Conservation (phyloP, 441 rosid genomes). For the Theobroma grandiflorum region DNA sequence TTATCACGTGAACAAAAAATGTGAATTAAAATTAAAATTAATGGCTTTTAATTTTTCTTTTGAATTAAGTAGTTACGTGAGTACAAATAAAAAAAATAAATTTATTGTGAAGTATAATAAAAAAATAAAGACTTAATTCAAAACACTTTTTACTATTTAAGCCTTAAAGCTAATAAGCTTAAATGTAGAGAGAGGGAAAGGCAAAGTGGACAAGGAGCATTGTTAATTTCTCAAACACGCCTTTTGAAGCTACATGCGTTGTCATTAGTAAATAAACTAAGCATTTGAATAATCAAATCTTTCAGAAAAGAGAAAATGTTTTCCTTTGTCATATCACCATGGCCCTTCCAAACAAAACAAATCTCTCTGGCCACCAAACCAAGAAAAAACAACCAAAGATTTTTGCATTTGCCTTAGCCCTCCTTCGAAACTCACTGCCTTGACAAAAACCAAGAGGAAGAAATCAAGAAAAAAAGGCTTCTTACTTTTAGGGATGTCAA, state of each 20-base stretch:
- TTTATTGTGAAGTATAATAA: too few species aligned
- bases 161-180: not conserved
- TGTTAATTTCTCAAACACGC: not conserved
- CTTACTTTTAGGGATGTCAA: too few species aligned
- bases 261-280: not conserved
- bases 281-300: not conserved
- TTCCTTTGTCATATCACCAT: slow-evolving; percentile 23
- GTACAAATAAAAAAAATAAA: too few species aligned
- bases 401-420: not conserved
- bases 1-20: too few species aligned
- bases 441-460: not conserved
- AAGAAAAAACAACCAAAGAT: not conserved
- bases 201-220: not conserved
- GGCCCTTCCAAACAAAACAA: slow-evolving; percentile 6
- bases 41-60: too few species aligned
- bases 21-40: too few species aligned
- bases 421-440: not conserved
- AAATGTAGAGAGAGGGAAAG: not conserved
- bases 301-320: not conserved
- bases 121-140: too few species aligned
- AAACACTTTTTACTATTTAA: too few species aligned
- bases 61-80: too few species aligned
- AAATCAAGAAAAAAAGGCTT: not conserved
- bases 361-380: not conserved
- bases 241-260: not conserved